These are phyloP conservation scores for Aspergillus cristatus DNA, from an alignment of 495 filamentous ascomycete genomes.

Conservation along the genomic window DNA sequence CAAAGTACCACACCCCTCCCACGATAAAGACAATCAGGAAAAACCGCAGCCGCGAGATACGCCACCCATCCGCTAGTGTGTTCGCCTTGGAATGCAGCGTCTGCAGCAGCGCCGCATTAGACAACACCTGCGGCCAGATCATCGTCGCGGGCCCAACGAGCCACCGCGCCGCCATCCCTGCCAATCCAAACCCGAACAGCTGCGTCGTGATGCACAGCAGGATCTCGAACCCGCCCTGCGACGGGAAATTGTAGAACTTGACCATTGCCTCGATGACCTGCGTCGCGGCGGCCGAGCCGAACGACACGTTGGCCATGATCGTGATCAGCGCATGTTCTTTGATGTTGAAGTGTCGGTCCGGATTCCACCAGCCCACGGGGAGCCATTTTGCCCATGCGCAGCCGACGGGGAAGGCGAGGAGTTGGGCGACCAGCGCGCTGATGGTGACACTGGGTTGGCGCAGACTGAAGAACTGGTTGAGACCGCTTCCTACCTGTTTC, in stretches of 20 bases:
- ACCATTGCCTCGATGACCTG: slow-evolving; percentile 59
- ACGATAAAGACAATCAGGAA: slow-evolving; percentile 62
- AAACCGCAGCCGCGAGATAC: slow-evolving; percentile 70
- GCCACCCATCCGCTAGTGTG: slow-evolving; percentile 73
- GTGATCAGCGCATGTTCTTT: slow-evolving; percentile 74
- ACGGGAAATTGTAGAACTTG: slow-evolving; percentile 60
- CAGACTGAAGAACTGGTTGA: slow-evolving; percentile 68
- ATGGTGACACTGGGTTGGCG: slow-evolving; percentile 51
- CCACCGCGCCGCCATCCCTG: slow-evolving; percentile 50
- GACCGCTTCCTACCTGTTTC: slow-evolving; percentile 46
- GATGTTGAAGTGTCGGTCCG: slow-evolving; percentile 65
- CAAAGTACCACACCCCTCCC: slow-evolving; percentile 69
- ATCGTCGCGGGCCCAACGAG: slow-evolving; percentile 70
- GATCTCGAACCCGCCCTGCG: slow-evolving; percentile 60
- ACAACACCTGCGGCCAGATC: slow-evolving; percentile 86
- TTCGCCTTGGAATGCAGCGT: slow-evolving; percentile 82
- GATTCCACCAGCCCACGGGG: slow-evolving; percentile 52
- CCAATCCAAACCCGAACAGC: slow-evolving; percentile 64
- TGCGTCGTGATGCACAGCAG: slow-evolving; percentile 62
- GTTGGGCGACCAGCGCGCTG: slow-evolving; percentile 58
- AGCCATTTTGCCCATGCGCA: slow-evolving; percentile 48
- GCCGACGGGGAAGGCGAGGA: slow-evolving; percentile 63
- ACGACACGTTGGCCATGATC: slow-evolving; percentile 58
- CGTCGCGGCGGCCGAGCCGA: slow-evolving; percentile 58
- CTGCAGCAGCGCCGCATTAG: slow-evolving; percentile 78